Evolutionary conservation across 192 early-diverging fungal genomes (phyloP), one percentile per base, ranked within the genome.

Genomic region (Dissophora ornata): DNA sequence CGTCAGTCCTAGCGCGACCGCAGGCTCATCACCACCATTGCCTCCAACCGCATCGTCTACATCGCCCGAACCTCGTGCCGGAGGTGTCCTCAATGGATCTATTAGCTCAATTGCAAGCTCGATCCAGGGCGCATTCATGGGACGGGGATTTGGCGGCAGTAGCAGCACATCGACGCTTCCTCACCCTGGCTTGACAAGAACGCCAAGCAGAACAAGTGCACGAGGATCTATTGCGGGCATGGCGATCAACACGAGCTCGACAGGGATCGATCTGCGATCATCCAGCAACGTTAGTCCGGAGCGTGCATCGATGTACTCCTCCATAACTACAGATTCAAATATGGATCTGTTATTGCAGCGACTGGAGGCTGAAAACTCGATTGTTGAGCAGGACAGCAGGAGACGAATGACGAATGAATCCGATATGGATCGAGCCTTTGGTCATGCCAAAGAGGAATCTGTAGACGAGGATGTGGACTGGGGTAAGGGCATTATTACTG

Each of bases 281-380:
- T 57, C 64, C 25, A 62, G 36, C 18, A 67, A 55, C 30, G 53
- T 67, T 18, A 77, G 73, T 19, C 73, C 73, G 8, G 73, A 67
- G 29, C 56, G 73, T 3, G 64, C 64, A 2, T 77, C 73, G 24
- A 67, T 49, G 2, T 77, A 62, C 32, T 83, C 84, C 26, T 56
- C 67, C 7, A 67, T 74, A 47, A 78, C 79, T 10, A 79, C 69
- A 18, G 79, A 69, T 22, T 87, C 85, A 16, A 87, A 85, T 52
- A 84, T 84, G 71, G 86, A 87, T 57, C 46, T 87, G 50, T 80
- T 93, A 51, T 67, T 93, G 53, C 79, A 82, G 44, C 83, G 88
- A 69, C 62, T 93, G 55, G 92, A 90, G 45, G 79, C 81, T 34
- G 84, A 91, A 59, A 90, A 93, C 71, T 79, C 86, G 60, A 80